phyloP scores from a whole-genome alignment of 179 eudicot species.

The Pouteria campechiana region DNA sequence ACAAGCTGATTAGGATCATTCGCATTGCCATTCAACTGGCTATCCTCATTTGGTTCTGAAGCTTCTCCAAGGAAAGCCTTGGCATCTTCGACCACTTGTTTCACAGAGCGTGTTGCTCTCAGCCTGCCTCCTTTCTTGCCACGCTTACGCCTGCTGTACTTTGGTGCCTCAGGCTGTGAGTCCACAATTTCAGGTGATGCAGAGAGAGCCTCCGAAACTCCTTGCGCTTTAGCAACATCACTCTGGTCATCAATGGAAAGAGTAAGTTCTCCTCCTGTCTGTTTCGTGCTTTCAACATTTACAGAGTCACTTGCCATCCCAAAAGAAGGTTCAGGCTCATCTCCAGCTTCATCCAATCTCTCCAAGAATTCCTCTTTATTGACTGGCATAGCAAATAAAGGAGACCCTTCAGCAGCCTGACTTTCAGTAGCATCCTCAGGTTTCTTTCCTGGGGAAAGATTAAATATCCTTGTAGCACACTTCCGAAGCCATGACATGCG shows the following conservation, averaged over 20 bases:
- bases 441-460: conserved; percentile 44
- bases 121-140: conserved; percentile 26
- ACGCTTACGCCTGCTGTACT: conserved; percentile 19
- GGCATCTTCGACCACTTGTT: conserved; percentile 64
- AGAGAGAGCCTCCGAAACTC: conserved; percentile 34
- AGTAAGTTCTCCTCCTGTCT: conserved; percentile 12
- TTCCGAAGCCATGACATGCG: conserved; percentile 48
- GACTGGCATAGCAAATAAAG: conserved; percentile 11
- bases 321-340: conserved; percentile 19
- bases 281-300: conserved; percentile 22
- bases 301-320: conserved; percentile 20
- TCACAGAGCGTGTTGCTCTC: conserved; percentile 48
- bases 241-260: conserved; percentile 28
- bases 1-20: conserved; percentile 21
- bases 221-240: conserved; percentile 20
- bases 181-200: too few relatives aligned
- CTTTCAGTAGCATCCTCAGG: conserved; percentile 22
- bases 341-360: conserved; percentile 10
- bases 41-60: conserved; percentile 21
- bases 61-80: conserved; percentile 28
- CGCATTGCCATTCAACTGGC: too few relatives aligned
- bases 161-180: conserved; percentile 47
- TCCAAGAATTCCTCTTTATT: conserved; percentile 16
- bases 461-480: conserved; percentile 52
- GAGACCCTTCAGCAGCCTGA: conserved; percentile 19